Percentiles rank a stretch among this genome's conserved stretches.
Evolutionary conservation across 1,139 yeast species (phyloP).

Genomic region (Pichia sp.): DNA sequence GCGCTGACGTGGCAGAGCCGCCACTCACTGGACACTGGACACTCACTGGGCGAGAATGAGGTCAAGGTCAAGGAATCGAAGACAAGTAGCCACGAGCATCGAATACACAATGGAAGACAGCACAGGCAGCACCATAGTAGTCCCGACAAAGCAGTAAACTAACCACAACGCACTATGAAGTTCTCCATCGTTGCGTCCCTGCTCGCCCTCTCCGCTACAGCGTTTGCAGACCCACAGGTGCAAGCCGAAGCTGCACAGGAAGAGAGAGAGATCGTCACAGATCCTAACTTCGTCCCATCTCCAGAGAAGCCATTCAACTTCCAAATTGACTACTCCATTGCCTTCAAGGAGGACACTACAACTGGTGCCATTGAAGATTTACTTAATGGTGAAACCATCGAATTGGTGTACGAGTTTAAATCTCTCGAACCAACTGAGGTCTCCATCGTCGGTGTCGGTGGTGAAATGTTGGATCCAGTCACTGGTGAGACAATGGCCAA

Average conservation of each 20-base stretch:
- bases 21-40: too few species aligned
- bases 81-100: too few species aligned
- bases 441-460: slow-evolving; percentile 68
- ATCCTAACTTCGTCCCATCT: slow-evolving; percentile 24
- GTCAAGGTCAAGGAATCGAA: too few species aligned
- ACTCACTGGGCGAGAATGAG: too few species aligned
- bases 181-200: slow-evolving; percentile 13
- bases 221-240: slow-evolving; percentile 16
- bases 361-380: slow-evolving; percentile 35
- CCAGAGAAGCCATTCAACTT: slow-evolving; percentile 33
- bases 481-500: slow-evolving; percentile 48
- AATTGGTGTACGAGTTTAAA: slow-evolving; percentile 46
- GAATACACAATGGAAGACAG: too few species aligned
- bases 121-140: too few species aligned
- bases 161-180: slow-evolving; percentile 19
- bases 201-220: slow-evolving; percentile 17
- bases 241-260: slow-evolving; percentile 10
- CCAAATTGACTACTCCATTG: slow-evolving; percentile 35
- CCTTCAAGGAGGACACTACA: slow-evolving; percentile 33
- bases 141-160: too few species aligned
- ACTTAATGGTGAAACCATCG: slow-evolving; percentile 46
- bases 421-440: slow-evolving; percentile 52
- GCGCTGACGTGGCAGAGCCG: too few species aligned
- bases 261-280: slow-evolving; percentile 12
- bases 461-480: slow-evolving; percentile 53